Base-by-base conservation (phyloP, 1,139 yeast species). In the Pichia sp. region DNA sequence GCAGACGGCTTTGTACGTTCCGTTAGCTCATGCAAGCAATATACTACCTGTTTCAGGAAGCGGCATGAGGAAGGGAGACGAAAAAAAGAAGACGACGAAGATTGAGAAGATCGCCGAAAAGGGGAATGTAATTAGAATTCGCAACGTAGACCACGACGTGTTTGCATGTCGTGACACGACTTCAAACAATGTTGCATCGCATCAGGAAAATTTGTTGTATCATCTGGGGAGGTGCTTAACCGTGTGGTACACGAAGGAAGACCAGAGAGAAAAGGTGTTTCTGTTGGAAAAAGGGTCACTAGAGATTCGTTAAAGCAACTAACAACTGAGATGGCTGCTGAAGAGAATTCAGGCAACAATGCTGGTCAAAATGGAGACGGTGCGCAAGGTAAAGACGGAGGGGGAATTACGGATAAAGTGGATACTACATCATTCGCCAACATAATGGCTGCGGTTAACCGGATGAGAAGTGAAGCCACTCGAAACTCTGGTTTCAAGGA, bases 351-450 rank as follows among this genome's bases (percentile, higher is more conserved):
- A 21, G 13, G 18, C 19, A 23, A 9, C 4, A 19, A 9, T 18
- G 18, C 8, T 9, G 46, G 23, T 8, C 26, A 10, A 43, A 43
- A 18, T 25, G 25, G n/a, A 4, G 30, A 45, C 42, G 25, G 21
- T 21, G 37, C 16, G 37, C 19, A 41, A 22, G 49, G 10, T 19
- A 31, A 10, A 31, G 44, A 22, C 1, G 31, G 41, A 7, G 9
- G n/a, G 16, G n/a, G 12, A 8, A 28, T 28, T 12, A 26, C 39
- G 9, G n/a, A 22, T 10, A 13, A 18, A 18, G 30, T 31, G n/a
- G 83, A 80, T 59, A 69, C 83, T 1, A 75, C 83, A 1, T 83
- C 88, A 1, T 83, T 82, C 65, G 79, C 82, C 45, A 80, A 85
- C 61, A 80, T 83, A 40, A 64, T 83, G 45, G 87, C 82, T 1